Base-by-base conservation (phyloP, 1,284 basidiomycete species). In the Apiotrichum laibachii region DNA sequence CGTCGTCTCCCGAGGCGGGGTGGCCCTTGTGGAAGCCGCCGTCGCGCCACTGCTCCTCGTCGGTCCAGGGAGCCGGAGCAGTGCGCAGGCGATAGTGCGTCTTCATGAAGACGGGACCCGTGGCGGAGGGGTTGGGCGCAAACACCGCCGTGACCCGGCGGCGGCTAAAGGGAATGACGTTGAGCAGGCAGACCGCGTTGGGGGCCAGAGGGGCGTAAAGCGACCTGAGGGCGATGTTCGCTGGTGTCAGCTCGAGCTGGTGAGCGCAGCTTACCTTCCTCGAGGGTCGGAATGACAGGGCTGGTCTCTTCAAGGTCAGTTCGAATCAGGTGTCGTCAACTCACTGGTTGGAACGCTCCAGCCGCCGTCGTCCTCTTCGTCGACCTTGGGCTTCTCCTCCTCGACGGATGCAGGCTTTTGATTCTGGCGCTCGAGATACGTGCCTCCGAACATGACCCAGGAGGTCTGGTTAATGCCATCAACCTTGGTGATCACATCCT, bases 81-180 rank as follows among this genome's bases (percentile, higher is more conserved):
- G 75, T 76, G 43, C 66, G 55, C 6, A 76, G 21, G 8, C 66
- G 66, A 45, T 60, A 55, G 31, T 64, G 61, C 1, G 35, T 51
- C 2, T 51, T 39, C 18, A 50, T 50, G 58, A 62, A 69, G 1
- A 44, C 10, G 0, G 66, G 67, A 15, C 31, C 53, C 2, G 31
- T 22, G 19, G 37, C 22, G 6, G 16, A 4, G 43, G 16, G 2
- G 60, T 59, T 31, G 55, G 66, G 64, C n/a, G 57, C 53, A 5
- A 60, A 43, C 12, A 73, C 61, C 2, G 57, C 53, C 2, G 56
- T 53, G 49, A 75, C 50, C 11, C 58, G 44, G 34, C 73, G 70
- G 9, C 72, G 66, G 18, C 61, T 47, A 53, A 62, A 75, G 12
- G 71, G 67, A 1, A 75, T 55, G 55, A 69, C 67, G 31, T 67